Percentiles rank a stretch among this genome's conserved stretches.
Evolutionary conservation across 345 rosid species (phyloP).

Genomic region (Hibiscus tridactylites): DNA sequence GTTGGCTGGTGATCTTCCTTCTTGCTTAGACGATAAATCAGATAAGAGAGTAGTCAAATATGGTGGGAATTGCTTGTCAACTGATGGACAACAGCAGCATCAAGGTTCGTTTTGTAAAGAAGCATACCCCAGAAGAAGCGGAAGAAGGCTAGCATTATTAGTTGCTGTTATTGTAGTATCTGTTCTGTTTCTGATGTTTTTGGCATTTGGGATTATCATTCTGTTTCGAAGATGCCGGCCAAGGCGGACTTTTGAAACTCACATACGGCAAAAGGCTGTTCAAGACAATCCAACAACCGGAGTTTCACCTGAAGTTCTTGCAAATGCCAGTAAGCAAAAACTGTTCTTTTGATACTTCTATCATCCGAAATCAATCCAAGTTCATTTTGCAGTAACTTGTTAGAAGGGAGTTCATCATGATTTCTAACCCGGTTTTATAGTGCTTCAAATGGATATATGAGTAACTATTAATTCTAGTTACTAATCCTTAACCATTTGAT

Average conservation of each 20-base stretch:
- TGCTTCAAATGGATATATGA: background rate
- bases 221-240: slow-evolving; percentile 36
- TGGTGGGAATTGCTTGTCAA: slow-evolving; percentile 71
- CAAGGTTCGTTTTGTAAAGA: slow-evolving; percentile 47
- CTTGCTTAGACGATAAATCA: slow-evolving; percentile 55
- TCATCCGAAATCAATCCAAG: background rate
- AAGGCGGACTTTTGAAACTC: slow-evolving; percentile 34
- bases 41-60: slow-evolving; percentile 54
- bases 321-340: slow-evolving; percentile 74
- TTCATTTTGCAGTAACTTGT: background rate
- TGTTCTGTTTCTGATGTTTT: slow-evolving; percentile 42
- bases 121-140: slow-evolving; percentile 31
- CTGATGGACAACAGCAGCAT: slow-evolving; percentile 46
- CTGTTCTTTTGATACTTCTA: background rate
- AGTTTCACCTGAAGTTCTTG: slow-evolving; percentile 71
- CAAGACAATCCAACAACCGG: slow-evolving; percentile 42
- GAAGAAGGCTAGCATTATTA: slow-evolving; percentile 36
- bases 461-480: background rate
- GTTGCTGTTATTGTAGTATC: slow-evolving; percentile 47
- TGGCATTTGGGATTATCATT: slow-evolving; percentile 35
- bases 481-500: background rate
- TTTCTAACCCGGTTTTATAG: slow-evolving; percentile 1
- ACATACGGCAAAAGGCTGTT: slow-evolving; percentile 46
- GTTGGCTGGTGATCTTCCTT: slow-evolving; percentile 64
- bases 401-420: background rate